Conservation (phyloP, 495 filamentous ascomycete species). For the Penicillium cataractarum region DNA sequence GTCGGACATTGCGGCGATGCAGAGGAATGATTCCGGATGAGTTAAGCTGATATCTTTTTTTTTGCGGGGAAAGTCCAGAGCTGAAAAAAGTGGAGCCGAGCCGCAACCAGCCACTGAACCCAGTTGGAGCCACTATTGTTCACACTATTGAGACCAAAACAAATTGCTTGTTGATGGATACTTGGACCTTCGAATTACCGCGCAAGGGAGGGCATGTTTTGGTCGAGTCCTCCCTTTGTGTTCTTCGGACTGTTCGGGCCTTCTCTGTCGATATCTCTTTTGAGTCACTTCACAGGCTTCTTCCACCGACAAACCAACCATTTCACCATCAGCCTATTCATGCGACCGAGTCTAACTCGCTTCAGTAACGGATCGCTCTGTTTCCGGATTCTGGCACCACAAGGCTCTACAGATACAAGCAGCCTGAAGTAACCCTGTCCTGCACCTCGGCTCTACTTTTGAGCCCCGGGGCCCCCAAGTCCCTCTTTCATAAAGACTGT, state of each 20-base stretch:
- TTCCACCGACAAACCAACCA: neutral
- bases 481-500: conserved; percentile 12
- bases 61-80: conserved; percentile 28
- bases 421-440: neutral
- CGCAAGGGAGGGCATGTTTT: neutral
- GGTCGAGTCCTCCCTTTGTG: neutral
- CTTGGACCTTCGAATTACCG: neutral
- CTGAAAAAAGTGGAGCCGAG: neutral
- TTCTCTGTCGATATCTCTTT: neutral
- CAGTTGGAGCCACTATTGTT: neutral
- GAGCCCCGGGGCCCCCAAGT: neutral
- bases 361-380: neutral
- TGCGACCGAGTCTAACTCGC: neutral
- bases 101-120: neutral
- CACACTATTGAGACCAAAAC: too few relatives aligned
- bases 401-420: neutral
- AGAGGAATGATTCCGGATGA: neutral
- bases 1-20: conserved; percentile 25
- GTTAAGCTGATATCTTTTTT: conserved; percentile 8
- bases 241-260: neutral
- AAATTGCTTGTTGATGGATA: neutral
- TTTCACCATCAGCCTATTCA: neutral
- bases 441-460: conserved; percentile 11
- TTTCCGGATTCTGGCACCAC: neutral
- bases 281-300: neutral